Evolutionary conservation across 2,329 filamentous ascomycete genomes (phyloP).

Genomic region (Phialocephala subalpina): DNA sequence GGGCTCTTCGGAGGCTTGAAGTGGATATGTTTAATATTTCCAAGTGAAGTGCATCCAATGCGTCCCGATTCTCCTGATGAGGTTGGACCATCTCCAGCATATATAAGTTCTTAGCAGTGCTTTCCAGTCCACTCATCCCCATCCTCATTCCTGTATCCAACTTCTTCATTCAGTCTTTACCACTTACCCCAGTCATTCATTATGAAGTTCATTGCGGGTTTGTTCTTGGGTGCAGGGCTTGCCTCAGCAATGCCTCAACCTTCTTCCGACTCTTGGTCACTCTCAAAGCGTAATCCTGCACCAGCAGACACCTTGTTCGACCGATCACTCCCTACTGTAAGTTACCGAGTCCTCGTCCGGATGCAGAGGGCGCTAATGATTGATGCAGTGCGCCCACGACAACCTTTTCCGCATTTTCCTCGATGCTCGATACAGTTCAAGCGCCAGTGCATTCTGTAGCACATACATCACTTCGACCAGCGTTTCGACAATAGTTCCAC

Average conservation of each 20-base stretch:
- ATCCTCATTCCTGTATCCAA: constrained; percentile 1
- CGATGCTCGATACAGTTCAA: constrained; percentile 11
- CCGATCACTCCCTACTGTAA: constrained; percentile 3
- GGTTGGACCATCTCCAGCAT: not conserved
- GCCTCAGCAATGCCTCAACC: constrained; percentile 10
- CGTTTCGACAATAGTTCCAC: constrained; percentile 5
- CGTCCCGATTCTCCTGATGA: not conserved
- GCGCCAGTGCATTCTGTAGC: constrained; percentile 17
- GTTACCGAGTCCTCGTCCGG: not conserved
- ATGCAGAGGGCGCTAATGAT: not conserved
- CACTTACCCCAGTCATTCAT: constrained; percentile 1
- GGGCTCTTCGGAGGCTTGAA: not conserved
- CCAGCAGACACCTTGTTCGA: not conserved
- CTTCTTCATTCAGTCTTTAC: not conserved
- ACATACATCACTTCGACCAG: constrained; percentile 11
- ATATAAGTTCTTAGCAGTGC: constrained; percentile 3
- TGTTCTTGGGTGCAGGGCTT: constrained; percentile 6
- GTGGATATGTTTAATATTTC: not conserved
- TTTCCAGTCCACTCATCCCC: not conserved
- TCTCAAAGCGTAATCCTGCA: not conserved
- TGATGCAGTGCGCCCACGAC: constrained; percentile 10
- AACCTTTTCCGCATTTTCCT: constrained; percentile 14
- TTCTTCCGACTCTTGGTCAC: not conserved
- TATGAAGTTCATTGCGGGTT: constrained; percentile 8
- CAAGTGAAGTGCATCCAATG: not conserved